Evolutionary conservation across 805 yeast species (phyloP).

Genomic region (Grigorovia humatica): DNA sequence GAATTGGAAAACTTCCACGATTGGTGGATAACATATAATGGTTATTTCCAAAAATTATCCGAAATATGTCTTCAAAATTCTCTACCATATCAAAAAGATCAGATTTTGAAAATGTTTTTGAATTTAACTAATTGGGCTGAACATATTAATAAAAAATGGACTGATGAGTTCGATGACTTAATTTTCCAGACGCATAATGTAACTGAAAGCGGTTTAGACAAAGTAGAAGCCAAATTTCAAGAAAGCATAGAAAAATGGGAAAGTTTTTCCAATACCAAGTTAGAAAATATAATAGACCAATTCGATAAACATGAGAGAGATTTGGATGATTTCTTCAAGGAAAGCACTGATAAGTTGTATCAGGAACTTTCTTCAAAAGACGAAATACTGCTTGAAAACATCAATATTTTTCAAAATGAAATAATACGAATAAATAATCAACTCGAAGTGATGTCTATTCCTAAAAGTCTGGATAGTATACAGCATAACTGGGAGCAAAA

Average conservation of each 20-base stretch:
- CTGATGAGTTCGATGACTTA: conserved; percentile 5
- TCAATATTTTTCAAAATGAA: not conserved
- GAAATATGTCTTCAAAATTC: conserved; percentile 45
- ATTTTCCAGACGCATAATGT: not conserved
- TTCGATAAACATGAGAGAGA: conserved; percentile 2
- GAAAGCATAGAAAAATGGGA: not conserved
- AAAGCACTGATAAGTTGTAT: not conserved
- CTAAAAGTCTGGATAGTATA: not conserved
- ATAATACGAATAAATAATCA: not conserved
- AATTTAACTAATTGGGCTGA: conserved; percentile 35
- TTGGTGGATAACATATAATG: conserved; percentile 69
- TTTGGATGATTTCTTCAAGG: not conserved
- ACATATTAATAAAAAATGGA: conserved; percentile 11
- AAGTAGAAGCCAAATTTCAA: not conserved
- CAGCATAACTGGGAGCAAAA: not conserved
- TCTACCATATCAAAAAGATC: conserved; percentile 43
- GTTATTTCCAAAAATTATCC: conserved; percentile 46
- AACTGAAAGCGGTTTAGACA: not conserved
- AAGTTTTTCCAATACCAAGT: not conserved
- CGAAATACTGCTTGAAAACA: not conserved
- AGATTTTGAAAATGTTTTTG: conserved; percentile 35
- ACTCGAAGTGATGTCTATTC: not conserved
- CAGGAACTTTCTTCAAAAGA: not conserved
- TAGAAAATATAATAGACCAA: conserved; percentile 9
- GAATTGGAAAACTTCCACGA: conserved; percentile 38